A percentile compares a stretch with the other conserved stretches of the same genome.
Conservation (phyloP, 805 yeast genomes). For the Starmerella floris region DNA sequence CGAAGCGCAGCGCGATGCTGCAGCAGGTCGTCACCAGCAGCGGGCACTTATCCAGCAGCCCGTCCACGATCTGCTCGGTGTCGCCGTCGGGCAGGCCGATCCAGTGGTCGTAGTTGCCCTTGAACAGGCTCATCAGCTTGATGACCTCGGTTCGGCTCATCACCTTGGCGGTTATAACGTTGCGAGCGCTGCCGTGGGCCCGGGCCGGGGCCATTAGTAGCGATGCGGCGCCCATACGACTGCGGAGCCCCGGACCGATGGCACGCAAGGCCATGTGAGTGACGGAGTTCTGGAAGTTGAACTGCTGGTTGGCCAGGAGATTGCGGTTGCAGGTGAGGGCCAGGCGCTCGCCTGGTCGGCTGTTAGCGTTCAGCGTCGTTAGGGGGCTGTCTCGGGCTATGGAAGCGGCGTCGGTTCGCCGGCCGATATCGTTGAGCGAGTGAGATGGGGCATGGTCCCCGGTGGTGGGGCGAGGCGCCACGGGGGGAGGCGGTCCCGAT, state of each 20-base stretch:
- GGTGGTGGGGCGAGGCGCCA: no score
- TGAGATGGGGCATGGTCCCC: no score
- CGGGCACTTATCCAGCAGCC: conserved; percentile 39
- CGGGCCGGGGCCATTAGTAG: conserved; percentile 4
- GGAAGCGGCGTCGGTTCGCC: no score
- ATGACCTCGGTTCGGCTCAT: conserved; percentile 38
- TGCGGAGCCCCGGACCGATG: conserved; percentile 1
- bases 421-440: no score
- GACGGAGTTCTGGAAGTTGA: conserved; percentile 7
- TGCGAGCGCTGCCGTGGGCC: conserved; percentile 1
- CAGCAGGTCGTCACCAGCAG: conserved; percentile 56
- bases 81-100: conserved; percentile 50
- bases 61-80: conserved; percentile 37
- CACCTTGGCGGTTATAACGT: conserved; percentile 40
- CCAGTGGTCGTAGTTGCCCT: conserved; percentile 66
- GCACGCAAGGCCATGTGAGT: conserved; percentile 4
- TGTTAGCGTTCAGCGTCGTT: no score
- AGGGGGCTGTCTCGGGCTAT: no score
- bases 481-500: no score
- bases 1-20: conserved; percentile 45
- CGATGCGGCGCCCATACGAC: conserved; percentile 5
- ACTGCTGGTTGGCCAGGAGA: neutral
- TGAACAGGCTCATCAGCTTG: conserved; percentile 42
- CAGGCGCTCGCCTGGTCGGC: no score
- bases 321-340: no score